A percentile compares a stretch with the other conserved stretches of the same genome.
Evolutionary conservation across 129 eudicot genomes (phyloP).

Genomic region (Deinandra increscens): DNA sequence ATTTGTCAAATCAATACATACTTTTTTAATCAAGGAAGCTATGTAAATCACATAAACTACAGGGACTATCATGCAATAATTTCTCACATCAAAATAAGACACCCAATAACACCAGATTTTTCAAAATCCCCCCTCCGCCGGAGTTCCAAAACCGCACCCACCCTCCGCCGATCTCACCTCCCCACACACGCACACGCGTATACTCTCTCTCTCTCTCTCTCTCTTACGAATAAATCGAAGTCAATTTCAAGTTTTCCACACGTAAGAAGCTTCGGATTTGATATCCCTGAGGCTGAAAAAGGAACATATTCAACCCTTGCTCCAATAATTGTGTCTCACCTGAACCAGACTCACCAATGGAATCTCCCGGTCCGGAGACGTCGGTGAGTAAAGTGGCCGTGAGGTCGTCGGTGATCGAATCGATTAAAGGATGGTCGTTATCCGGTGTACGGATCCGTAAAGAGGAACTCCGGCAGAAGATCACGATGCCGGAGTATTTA

Average conservation of each 20-base stretch:
- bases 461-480: constrained; percentile 49
- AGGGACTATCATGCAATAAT: neutral
- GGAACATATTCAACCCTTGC: constrained; percentile 27
- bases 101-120: neutral
- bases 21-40: neutral
- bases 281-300: constrained; percentile 1
- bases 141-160: constrained; percentile 26
- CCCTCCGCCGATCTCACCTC: constrained; percentile 20
- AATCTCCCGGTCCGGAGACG: constrained; percentile 35
- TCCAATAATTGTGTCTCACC: constrained; percentile 11
- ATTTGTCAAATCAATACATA: too few relatives aligned
- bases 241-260: constrained; percentile 23
- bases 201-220: neutral
- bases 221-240: constrained; percentile 20
- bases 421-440: constrained; percentile 60
- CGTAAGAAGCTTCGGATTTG: constrained; percentile 11
- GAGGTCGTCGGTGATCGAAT: constrained; percentile 72
- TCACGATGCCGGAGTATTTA: constrained; percentile 69
- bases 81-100: neutral
- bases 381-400: constrained; percentile 34
- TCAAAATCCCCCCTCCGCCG: constrained; percentile 29
- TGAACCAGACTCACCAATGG: constrained; percentile 21
- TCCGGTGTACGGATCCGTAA: constrained; percentile 53
- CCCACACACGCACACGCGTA: constrained; percentile 11
- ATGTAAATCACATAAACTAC: neutral